A percentile compares a stretch with the other conserved stretches of the same genome.
Evolutionary conservation across 345 rosid genomes (phyloP).

Genomic region (Populus deltoides): DNA sequence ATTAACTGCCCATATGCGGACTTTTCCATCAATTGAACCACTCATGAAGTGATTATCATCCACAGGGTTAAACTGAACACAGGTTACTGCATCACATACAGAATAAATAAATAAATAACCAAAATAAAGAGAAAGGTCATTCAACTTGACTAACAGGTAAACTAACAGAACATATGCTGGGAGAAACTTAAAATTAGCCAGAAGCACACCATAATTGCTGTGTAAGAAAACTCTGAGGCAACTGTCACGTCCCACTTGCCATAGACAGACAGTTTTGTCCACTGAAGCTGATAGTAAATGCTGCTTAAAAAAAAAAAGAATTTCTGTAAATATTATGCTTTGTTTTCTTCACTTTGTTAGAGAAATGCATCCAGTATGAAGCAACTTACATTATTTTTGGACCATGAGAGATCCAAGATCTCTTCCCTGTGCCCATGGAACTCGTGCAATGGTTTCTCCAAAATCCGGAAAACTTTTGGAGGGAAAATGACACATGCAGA

Average conservation of each 20-base stretch:
- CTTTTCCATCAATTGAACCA: constrained; percentile 65
- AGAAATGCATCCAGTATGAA: background rate
- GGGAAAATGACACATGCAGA: constrained; percentile 65
- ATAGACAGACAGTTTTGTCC: constrained; percentile 29
- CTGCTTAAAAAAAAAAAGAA: constrained; percentile 17
- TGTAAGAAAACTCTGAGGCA: constrained; percentile 27
- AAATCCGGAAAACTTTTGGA: constrained; percentile 49
- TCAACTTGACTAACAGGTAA: background rate
- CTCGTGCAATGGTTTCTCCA: constrained; percentile 68
- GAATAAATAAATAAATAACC: too few species aligned
- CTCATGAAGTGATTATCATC: constrained; percentile 64
- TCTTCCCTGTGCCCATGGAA: constrained; percentile 62
- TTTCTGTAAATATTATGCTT: background rate
- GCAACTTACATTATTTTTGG: constrained; percentile 59
- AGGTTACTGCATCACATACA: constrained; percentile 45
- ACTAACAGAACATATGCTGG: background rate
- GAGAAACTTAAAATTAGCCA: background rate
- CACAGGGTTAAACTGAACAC: constrained; percentile 59
- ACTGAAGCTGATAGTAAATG: constrained; percentile 26
- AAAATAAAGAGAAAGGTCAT: background rate
- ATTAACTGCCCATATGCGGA: constrained; percentile 69
- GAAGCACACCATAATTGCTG: constrained; percentile 24
- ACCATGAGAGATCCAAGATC: constrained; percentile 81
- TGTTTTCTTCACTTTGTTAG: background rate
- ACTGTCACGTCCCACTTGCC: constrained; percentile 31